Percentiles rank a stretch among this genome's conserved stretches.
These are phyloP conservation scores for Boletus sp. DNA, from an alignment of 768 basidiomycete genomes.

Conservation along the genomic window DNA sequence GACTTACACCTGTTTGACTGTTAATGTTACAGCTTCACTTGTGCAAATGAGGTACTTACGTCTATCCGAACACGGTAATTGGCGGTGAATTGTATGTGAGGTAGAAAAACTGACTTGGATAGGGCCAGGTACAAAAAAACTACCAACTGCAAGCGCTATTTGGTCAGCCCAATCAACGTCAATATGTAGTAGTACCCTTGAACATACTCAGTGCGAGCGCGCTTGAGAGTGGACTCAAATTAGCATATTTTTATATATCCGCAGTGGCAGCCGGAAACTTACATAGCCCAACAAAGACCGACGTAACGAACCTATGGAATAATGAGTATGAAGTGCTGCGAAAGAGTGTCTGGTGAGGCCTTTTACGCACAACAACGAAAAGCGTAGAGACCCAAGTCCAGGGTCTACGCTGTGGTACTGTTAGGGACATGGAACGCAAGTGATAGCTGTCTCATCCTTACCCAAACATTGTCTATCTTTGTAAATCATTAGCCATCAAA, in stretches of 20 bases:
- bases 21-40: not conserved
- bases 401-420: not conserved
- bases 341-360: not conserved
- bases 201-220: not conserved
- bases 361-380: not conserved
- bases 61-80: not conserved
- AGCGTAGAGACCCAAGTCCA: not conserved
- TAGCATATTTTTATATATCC: not conserved
- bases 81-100: not conserved
- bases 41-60: not conserved
- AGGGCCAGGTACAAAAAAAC: not conserved
- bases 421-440: not conserved
- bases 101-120: not conserved
- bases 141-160: not conserved
- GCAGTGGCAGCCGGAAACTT: not conserved
- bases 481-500: not conserved
- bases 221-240: not conserved
- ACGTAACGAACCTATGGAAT: not conserved
- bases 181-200: not conserved
- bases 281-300: not conserved
- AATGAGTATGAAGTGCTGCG: not conserved
- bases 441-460: not conserved
- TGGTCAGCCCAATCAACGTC: not conserved
- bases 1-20: not conserved
- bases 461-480: conserved; percentile 8